Conservation (phyloP, 352 stramenopile species). For the Pythium coloratum region DNA sequence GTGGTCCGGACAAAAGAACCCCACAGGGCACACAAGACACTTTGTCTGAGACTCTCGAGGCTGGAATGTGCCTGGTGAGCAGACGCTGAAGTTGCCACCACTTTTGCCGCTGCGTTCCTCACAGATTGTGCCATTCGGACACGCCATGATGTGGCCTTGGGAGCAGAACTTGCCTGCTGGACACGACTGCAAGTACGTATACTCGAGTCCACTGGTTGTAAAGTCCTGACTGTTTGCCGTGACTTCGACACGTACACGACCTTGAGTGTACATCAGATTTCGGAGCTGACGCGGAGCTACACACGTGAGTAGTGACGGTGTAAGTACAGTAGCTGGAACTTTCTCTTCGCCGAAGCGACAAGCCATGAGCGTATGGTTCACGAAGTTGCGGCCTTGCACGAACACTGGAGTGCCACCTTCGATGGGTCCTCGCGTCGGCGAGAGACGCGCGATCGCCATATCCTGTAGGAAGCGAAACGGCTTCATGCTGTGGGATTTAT, state of each 20-base stretch:
- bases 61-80: slow-evolving; percentile 92
- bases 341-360: slow-evolving; percentile 86
- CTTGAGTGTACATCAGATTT: slow-evolving; percentile 42
- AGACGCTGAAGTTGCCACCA: slow-evolving; percentile 93
- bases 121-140: slow-evolving; percentile 90
- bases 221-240: slow-evolving; percentile 87
- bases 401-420: slow-evolving; percentile 87
- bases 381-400: slow-evolving; percentile 92
- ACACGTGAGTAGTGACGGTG: slow-evolving; percentile 73
- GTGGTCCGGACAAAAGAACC: slow-evolving; percentile 93
- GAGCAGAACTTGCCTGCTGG: slow-evolving; percentile 61
- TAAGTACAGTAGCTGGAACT: slow-evolving; percentile 81
- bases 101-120: slow-evolving; percentile 25
- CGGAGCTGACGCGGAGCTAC: slow-evolving; percentile 64
- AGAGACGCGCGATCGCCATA: slow-evolving; percentile 73
- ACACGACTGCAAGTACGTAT: slow-evolving; percentile 74
- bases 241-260: slow-evolving; percentile 75
- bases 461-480: slow-evolving; percentile 87
- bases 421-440: slow-evolving; percentile 71
- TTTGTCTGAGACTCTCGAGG: slow-evolving; percentile 66
- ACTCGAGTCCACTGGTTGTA: slow-evolving; percentile 63
- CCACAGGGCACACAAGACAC: slow-evolving; percentile 93
- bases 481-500: slow-evolving; percentile 41
- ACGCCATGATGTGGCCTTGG: slow-evolving; percentile 52
- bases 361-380: slow-evolving; percentile 84